Evolutionary conservation across 805 yeast species (phyloP).

Genomic region (Metschnikowia lachancei): DNA sequence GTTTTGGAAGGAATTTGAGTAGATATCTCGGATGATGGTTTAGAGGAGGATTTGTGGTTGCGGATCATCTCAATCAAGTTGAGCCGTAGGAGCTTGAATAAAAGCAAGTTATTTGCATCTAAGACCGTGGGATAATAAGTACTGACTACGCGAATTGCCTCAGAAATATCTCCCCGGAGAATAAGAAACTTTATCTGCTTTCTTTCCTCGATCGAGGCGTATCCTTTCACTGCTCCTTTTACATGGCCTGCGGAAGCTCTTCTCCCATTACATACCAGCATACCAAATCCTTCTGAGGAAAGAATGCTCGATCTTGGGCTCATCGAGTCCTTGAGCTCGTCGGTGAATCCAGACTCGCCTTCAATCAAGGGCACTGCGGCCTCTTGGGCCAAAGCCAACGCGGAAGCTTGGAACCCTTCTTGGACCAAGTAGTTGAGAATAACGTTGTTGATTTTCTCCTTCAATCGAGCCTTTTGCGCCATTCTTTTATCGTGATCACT

Average conservation of each 20-base stretch:
- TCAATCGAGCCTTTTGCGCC: conserved; percentile 20
- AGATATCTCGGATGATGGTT: not conserved
- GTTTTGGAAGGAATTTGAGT: not conserved
- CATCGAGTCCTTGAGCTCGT: not conserved
- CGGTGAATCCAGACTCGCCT: not conserved
- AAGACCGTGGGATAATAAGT: conserved; percentile 61
- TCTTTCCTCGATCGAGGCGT: conserved; percentile 51
- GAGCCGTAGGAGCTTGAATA: conserved; percentile 69
- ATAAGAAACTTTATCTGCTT: conserved; percentile 52
- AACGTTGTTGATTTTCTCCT: conserved; percentile 46
- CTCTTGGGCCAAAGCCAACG: conserved; percentile 59
- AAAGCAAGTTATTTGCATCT: conserved; percentile 60
- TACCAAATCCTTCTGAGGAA: too few relatives aligned
- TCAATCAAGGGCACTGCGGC: conserved; percentile 31
- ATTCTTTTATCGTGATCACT: conserved; percentile 5
- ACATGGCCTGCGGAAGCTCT: not conserved
- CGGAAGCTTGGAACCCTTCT: conserved; percentile 75
- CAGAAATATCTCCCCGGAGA: conserved; percentile 57
- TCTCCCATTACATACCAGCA: not conserved
- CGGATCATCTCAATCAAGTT: conserved; percentile 81
- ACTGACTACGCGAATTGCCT: conserved; percentile 56
- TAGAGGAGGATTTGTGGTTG: conserved; percentile 27
- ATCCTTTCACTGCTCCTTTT: conserved; percentile 30
- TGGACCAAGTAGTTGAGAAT: conserved; percentile 71
- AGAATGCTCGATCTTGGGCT: not conserved